Evolutionary conservation across 352 stramenopile species (phyloP), one percentile per base, ranked within the genome.

Genomic region (Thalassiosira livingstoniorum): DNA sequence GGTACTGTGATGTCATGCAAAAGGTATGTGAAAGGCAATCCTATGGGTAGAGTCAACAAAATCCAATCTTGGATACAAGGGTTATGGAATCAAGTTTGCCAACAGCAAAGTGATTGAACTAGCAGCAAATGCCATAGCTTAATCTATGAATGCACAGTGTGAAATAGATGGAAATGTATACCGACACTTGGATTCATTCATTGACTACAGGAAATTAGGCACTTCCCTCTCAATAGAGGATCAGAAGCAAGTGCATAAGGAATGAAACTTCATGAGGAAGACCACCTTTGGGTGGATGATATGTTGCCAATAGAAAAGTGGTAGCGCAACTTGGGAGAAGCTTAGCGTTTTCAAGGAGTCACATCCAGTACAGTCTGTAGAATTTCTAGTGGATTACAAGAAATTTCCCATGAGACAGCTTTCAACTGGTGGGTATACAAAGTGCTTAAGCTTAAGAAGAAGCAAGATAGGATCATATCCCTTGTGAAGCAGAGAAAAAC

Each of bases 21-120:
- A n/a, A n/a, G n/a, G n/a, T n/a, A 87, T 47, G 18, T 18, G 32
- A 45, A 87, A 23, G 82, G 67, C 18, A 71, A 80, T 21, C 43
- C 55, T 0, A 73, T 78, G 45, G 81, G 81, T 4, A 53, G 39
- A 23, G 29, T 42, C 10, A 57, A 79, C 55, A 5, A 2, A 87
- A 87, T 58, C 78, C 71, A 0, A 75, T 89, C 0, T 32, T 89
- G 2, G 79, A 91, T 47, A 83, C 75, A 15, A 21, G 71, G 25
- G 65, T 4, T 91, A 89, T 67, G 32, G 73, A 3, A 70, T 89
- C 4, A 78, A 87, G 57, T 89, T 91, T 72, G 69, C 66, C 21
- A 78, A 89, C 72, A 78, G 82, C 27, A 47, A 67, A 27, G 65
- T 79, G 0, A 32, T 65, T 29, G 72, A 76, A 23, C 32, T 82